Base-by-base conservation (phyloP, 2,329 filamentous ascomycete genomes). In the Sarocladiaceae sp. region DNA sequence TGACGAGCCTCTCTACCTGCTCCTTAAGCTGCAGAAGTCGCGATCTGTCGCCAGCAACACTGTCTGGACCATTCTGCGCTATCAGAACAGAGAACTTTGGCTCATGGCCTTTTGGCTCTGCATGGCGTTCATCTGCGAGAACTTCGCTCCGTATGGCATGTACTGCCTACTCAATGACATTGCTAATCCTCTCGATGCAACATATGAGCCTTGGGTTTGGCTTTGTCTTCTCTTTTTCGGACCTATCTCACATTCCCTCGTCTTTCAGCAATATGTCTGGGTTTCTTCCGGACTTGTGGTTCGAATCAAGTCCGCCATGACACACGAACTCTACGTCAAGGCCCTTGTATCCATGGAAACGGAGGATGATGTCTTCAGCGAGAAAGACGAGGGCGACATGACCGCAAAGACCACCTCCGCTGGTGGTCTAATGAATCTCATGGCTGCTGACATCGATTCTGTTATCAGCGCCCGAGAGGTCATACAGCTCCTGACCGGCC, bases 401-500 rank as follows among this genome's bases (percentile, higher is more conserved):
- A 54, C 59, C 11, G 55, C 64, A 22, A 67, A 66, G 54, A 65
- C 66, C 10, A 71, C 76, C 2, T 76, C 78, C 3, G 71, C 77
- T 6, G 77, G 78, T 15, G 69, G 75, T 15, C 62, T 81, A 40
- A 75, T 77, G 13, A 83, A 80, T 52, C 68, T 83, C 51, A 82
- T 83, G 77, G 76, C 78, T 8, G 77, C 77, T 25, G 80, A 83
- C 57, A 70, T 83, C 10, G 78, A 83, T 52, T 75, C 78, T 23
- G 71, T 83, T 28, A 77, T 71, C 53, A 71, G 65, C 23, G 72
- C 77, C 7, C 71, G 78, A 33, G 79, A 83, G 55, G 64, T 80
- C 10, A 65, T 82, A 36, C 66, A 77, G 46, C 66, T 76, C 12
- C 52, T 63, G 1, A 65, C 74, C 29, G 76, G 77, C 13, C 66